Conservation (phyloP, 1,284 basidiomycete species). For the Tilletia caries region DNA sequence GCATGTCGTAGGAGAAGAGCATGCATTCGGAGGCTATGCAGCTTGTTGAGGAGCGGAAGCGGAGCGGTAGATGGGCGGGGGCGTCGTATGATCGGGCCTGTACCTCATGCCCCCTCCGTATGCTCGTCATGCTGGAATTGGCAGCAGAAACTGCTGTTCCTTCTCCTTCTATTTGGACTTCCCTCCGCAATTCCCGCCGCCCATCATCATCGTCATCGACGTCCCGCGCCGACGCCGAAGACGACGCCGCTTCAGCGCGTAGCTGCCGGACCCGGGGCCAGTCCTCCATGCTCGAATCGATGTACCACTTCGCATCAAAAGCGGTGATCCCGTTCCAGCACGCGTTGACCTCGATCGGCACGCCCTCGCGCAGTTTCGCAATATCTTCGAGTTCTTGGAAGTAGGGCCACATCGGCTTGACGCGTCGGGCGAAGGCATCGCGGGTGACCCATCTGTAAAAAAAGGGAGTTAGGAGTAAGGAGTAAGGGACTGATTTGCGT, state of each 20-base stretch:
- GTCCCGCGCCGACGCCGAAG: not conserved
- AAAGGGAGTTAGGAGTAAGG: too few relatives aligned
- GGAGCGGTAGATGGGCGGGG: constrained; percentile 51
- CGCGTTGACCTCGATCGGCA: constrained; percentile 60
- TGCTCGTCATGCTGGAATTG: not conserved
- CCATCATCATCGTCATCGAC: too few relatives aligned
- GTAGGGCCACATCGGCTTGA: constrained; percentile 61
- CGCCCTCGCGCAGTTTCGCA: constrained; percentile 50
- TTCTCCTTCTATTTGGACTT: too few relatives aligned
- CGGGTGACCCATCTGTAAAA: constrained; percentile 34
- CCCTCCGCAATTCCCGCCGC: too few relatives aligned
- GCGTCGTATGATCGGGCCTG: constrained; percentile 38
- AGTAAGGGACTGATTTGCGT: not conserved
- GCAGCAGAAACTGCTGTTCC: too few relatives aligned
- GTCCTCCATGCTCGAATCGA: constrained; percentile 7
- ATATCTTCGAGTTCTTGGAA: constrained; percentile 56
- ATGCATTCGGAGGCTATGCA: constrained; percentile 63
- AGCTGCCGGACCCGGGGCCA: not conserved
- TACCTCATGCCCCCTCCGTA: not conserved
- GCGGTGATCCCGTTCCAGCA: constrained; percentile 66
- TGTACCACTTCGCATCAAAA: constrained; percentile 59
- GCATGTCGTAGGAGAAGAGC: constrained; percentile 62
- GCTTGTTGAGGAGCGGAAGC: constrained; percentile 58
- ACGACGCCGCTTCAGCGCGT: not conserved
- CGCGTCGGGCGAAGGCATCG: constrained; percentile 47